Percentiles rank a stretch among this genome's conserved stretches.
These are phyloP conservation scores for Rubroboletus pulcherrimus DNA, from an alignment of 768 basidiomycete species.

Conservation along the genomic window DNA sequence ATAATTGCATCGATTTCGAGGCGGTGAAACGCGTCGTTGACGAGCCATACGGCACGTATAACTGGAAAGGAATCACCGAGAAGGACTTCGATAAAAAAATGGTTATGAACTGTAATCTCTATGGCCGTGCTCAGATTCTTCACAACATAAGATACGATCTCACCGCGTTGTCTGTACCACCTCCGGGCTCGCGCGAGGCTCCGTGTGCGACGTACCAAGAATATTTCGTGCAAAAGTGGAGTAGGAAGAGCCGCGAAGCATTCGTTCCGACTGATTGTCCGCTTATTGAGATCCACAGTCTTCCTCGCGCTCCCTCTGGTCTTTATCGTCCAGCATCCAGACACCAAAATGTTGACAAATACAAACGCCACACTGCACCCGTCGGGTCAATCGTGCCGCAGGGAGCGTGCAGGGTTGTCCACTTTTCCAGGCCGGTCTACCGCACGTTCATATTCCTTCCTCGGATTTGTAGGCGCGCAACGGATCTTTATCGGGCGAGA, in stretches of 20 bases:
- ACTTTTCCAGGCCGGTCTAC: slow-evolving; percentile 48
- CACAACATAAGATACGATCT: slow-evolving; percentile 61
- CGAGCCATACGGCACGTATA: slow-evolving; percentile 45
- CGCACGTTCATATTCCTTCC: slow-evolving; percentile 59
- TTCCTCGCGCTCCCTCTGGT: slow-evolving; percentile 41
- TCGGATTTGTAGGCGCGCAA: slow-evolving; percentile 61
- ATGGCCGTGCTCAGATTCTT: slow-evolving; percentile 54
- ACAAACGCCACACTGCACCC: slow-evolving; percentile 20
- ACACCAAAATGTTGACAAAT: slow-evolving; percentile 26
- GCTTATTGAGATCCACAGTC: slow-evolving; percentile 51
- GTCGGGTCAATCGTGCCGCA: slow-evolving; percentile 38
- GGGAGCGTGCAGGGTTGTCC: slow-evolving; percentile 51
- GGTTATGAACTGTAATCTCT: slow-evolving; percentile 51
- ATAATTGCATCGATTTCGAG: slow-evolving; percentile 52
- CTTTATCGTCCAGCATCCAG: slow-evolving; percentile 34
- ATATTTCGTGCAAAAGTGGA: slow-evolving; percentile 56
- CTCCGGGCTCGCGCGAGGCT: slow-evolving; percentile 46
- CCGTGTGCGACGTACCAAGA: slow-evolving; percentile 52
- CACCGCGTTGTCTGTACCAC: slow-evolving; percentile 58
- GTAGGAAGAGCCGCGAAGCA: slow-evolving; percentile 41
- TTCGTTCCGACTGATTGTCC: slow-evolving; percentile 54
- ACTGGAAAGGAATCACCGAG: slow-evolving; percentile 55
- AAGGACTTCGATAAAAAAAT: slow-evolving; percentile 48
- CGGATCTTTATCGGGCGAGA: slow-evolving; percentile 58
- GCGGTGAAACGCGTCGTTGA: slow-evolving; percentile 49